Base-by-base conservation (phyloP, 2,329 filamentous ascomycete species). In the Fusarium pseudonygamai region DNA sequence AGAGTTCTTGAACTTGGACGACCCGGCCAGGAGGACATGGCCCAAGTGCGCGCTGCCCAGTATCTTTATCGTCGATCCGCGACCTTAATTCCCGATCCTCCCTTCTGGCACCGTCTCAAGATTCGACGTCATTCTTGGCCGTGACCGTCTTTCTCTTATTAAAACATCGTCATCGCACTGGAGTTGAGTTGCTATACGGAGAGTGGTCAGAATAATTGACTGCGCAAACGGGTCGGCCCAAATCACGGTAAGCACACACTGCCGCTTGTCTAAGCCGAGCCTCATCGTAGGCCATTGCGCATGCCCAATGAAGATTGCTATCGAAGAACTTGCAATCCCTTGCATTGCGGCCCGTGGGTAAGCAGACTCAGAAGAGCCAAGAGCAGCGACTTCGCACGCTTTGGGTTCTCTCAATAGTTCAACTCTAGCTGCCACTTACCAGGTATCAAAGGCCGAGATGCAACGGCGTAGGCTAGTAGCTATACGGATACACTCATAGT, bases 21-120 rank as follows among this genome's bases (percentile, higher is more conserved):
- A 26, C 39, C 61, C 43, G 50, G 36, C 53, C 42, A 43, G 42
- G 43, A 60, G 50, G 50, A 52, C 53, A 62, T 63, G 60, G 52
- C 64, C 69, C 69, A 45, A 52, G 32, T 67, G 50, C 49, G 52
- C 53, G 52, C 53, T 56, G 50, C 67, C 72, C 53, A 58, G 43
- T 70, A 75, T 78, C 66, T 63, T 77, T 67, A 77, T 78, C 66
- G 60, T 77, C 78, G 77, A 79, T 79, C 78, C 60, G 60, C 62
- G 69, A 65, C 72, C 67, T 68, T 77, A 77, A 69, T 56, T 66
- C 56, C 73, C 76, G 77, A 78, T 78, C 72, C 58, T 66, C 60
- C 63, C 61, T 52, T 60, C 45, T 60, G 46, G 63, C 66, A 70
- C 65, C 69, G 67, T 68, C 66, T 66, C 59, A 64, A 58, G 57